Evolutionary conservation across 176 grass and related monocot species (phyloP), one percentile per base, ranked within the genome.

Genomic region (Neostapfia colusana): DNA sequence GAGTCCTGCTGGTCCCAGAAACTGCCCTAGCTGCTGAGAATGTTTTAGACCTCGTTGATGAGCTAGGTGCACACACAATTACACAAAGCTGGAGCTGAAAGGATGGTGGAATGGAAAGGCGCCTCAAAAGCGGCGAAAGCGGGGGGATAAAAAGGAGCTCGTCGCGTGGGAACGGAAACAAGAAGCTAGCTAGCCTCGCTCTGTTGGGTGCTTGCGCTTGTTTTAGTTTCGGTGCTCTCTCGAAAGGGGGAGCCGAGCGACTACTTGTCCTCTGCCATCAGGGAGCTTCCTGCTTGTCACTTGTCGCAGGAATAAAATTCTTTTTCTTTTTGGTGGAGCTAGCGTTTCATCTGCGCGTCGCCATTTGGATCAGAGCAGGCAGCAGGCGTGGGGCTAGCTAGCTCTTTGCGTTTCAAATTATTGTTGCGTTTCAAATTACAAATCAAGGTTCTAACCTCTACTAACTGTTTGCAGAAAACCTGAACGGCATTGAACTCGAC

Each of bases 91-190:
- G n/a, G n/a, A n/a, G n/a, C n/a, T n/a, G n/a, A n/a, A 78, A 74
- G 65, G 31, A 31, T 31, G 31, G 31, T 88, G 83, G 76, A 86
- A 91, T 75, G 16, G 77, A 86, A 90, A 48, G 80, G 83, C 59
- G 84, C 87, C 89, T 99, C 88, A 92, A 99, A 99, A 99, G 95
- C 66, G 87, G 79, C 62, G 92, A 99, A 99, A 99, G 91, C 84
- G 58, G 66, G 58, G 66, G 89, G 87, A 76, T 83, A 88, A 90
- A 90, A 88, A 89, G 80, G 82, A 45, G 50, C 18, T 10, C 80
- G 51, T 66, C 50, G 69, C 6, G n/a, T n/a, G 89, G 69, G 74
- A 24, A 11, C 55, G 55, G 83, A 66, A 83, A 76, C 78, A 76
- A 84, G n/a, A n/a, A n/a, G n/a, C n/a, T n/a, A n/a, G n/a, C n/a